Conservation (phyloP, 768 basidiomycete species). For the Exidia glandulosa region DNA sequence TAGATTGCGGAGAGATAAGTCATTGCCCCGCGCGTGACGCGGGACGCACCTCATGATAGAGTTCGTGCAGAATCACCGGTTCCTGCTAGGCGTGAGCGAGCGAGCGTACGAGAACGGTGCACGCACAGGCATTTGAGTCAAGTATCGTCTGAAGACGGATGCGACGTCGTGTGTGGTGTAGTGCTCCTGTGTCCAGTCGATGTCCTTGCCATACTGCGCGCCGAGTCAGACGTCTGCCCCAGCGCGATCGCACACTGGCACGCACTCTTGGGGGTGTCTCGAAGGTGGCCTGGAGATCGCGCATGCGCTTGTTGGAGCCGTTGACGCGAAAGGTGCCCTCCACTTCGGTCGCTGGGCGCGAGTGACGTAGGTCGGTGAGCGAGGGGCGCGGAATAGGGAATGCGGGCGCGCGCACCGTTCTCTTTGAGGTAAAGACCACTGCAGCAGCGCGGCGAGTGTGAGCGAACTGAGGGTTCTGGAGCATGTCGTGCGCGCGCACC, state of each 20-base stretch:
- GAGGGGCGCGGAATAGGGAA: neutral
- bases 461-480: slow-evolving; percentile 7
- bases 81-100: slow-evolving; percentile 41
- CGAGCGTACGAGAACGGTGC: slow-evolving; percentile 2
- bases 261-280: slow-evolving; percentile 78
- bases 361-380: slow-evolving; percentile 3
- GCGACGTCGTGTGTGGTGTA: slow-evolving; percentile 97
- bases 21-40: too few relatives aligned
- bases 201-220: slow-evolving; percentile 83
- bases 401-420: slow-evolving; percentile 44
- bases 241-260: too few relatives aligned
- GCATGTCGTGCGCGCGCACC: slow-evolving; percentile 37
- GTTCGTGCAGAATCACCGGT: slow-evolving; percentile 84
- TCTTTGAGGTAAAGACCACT: slow-evolving; percentile 94
- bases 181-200: slow-evolving; percentile 79
- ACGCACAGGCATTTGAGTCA: slow-evolving; percentile 93
- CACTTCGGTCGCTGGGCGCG: slow-evolving; percentile 74
- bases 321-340: slow-evolving; percentile 92
- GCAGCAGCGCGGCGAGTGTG: neutral
- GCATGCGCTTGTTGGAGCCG: slow-evolving; percentile 92
- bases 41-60: slow-evolving; percentile 72
- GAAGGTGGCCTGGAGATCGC: slow-evolving; percentile 84
- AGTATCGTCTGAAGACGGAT: slow-evolving; percentile 88
- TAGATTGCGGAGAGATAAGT: too few relatives aligned
- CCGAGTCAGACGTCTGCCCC: too few relatives aligned